Evolutionary conservation across 2,329 filamentous ascomycete genomes (phyloP).

Genomic region (Dactylonectria estremocensis): DNA sequence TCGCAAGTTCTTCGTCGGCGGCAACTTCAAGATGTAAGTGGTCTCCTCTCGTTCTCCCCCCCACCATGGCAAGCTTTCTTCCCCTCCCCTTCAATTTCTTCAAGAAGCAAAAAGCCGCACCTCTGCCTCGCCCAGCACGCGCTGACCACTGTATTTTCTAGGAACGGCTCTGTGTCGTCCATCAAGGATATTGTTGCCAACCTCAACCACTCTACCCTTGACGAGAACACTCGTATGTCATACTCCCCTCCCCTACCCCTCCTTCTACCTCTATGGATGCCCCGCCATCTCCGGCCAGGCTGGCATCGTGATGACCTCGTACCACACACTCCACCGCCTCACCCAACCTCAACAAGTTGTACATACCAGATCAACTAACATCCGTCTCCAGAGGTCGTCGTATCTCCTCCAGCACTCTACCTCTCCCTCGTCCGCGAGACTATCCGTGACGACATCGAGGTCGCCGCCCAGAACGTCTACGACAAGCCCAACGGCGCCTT

Average conservation of each 20-base stretch:
- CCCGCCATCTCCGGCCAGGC: conserved; percentile 18
- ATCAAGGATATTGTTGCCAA: conserved; percentile 92
- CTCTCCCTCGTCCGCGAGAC: conserved; percentile 88
- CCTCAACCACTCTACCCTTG: conserved; percentile 88
- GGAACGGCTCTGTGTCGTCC: conserved; percentile 93
- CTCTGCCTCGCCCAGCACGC: conserved; percentile 14
- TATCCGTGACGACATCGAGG: conserved; percentile 82
- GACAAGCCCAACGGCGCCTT: conserved; percentile 97
- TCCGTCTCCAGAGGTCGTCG: conserved; percentile 82
- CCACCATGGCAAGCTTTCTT: conserved; percentile 39
- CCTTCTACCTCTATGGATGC: neutral
- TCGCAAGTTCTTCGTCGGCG: conserved; percentile 97
- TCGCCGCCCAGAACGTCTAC: conserved; percentile 97
- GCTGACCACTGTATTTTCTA: conserved; percentile 56
- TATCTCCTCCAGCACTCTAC: conserved; percentile 92
- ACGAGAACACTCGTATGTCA: conserved; percentile 79
- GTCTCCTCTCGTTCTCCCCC: conserved; percentile 22
- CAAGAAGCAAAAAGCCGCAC: conserved; percentile 50
- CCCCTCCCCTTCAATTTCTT: conserved; percentile 35
- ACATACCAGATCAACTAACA: conserved; percentile 25
- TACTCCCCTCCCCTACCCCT: conserved; percentile 2
- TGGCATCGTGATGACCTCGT: conserved; percentile 32
- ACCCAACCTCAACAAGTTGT: neutral
- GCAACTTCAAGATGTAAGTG: conserved; percentile 98
- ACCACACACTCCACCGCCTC: conserved; percentile 7